Conservation (phyloP, 495 filamentous ascomycete genomes). For the Chlorociboria aeruginascens region DNA sequence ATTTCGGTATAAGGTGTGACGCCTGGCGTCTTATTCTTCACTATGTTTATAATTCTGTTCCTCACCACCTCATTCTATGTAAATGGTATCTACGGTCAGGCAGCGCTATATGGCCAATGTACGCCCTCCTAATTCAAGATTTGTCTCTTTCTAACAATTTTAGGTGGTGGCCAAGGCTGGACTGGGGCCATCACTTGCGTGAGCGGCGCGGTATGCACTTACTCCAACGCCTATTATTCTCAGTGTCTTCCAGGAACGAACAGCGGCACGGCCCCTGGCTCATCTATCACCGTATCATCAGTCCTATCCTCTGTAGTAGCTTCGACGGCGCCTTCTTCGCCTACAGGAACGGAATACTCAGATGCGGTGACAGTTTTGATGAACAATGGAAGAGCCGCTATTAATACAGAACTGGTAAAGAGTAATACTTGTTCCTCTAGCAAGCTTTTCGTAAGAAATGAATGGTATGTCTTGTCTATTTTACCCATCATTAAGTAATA, state of each 20-base stretch:
- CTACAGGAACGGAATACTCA: constrained; percentile 18
- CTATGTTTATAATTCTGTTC: too few relatives aligned
- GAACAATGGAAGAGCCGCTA: constrained; percentile 25
- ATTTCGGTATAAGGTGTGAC: too few relatives aligned
- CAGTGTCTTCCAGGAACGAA: constrained; percentile 13
- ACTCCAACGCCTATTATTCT: constrained; percentile 16
- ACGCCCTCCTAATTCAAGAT: not conserved
- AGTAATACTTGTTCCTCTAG: constrained; percentile 33
- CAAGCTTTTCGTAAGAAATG: constrained; percentile 33
- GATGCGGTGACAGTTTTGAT: constrained; percentile 33
- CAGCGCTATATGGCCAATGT: not conserved
- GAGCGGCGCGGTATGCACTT: constrained; percentile 1
- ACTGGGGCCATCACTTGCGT: constrained; percentile 7
- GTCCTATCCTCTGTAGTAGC: too few relatives aligned
- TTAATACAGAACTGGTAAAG: constrained; percentile 30
- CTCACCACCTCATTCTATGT: too few relatives aligned
- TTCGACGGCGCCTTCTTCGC: constrained; percentile 12
- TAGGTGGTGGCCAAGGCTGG: constrained; percentile 7
- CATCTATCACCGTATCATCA: not conserved
- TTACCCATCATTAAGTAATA: not conserved
- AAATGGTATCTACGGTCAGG: too few relatives aligned
- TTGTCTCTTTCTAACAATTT: not conserved
- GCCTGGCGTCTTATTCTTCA: too few relatives aligned
- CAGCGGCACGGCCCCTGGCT: constrained; percentile 5
- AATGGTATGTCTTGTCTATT: constrained; percentile 29